Conservation (phyloP, 768 basidiomycete genomes). For the Kwoniella pini region DNA sequence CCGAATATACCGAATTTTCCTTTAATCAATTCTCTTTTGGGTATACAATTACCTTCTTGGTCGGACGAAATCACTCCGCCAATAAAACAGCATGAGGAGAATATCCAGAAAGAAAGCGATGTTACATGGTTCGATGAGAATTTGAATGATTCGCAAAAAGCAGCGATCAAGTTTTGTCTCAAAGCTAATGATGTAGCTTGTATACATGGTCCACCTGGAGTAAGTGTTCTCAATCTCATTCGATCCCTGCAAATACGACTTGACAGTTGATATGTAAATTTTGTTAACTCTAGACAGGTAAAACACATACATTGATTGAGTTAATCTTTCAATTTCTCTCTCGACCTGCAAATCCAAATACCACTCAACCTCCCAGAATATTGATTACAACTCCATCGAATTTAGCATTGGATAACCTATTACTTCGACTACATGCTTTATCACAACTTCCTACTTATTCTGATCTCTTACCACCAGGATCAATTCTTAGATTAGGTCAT, state of each 20-base stretch:
- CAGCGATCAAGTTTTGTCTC: constrained; percentile 80
- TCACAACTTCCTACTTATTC: constrained; percentile 28
- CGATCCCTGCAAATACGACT: too few relatives aligned
- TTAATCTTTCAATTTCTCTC: constrained; percentile 70
- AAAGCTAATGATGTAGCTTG: constrained; percentile 79
- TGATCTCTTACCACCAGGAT: constrained; percentile 48
- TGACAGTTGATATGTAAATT: too few relatives aligned
- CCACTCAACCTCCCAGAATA: constrained; percentile 33
- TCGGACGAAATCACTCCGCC: constrained; percentile 53
- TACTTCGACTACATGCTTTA: constrained; percentile 66
- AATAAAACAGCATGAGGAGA: constrained; percentile 43
- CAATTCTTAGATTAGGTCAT: constrained; percentile 86
- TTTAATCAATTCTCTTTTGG: constrained; percentile 71
- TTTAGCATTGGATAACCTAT: constrained; percentile 83
- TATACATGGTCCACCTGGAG: constrained; percentile 95
- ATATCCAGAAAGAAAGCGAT: not conserved
- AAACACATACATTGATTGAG: constrained; percentile 94
- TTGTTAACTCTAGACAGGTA: constrained; percentile 69
- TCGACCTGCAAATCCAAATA: constrained; percentile 15
- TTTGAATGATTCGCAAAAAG: constrained; percentile 80
- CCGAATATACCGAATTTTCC: constrained; percentile 56
- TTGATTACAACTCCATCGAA: constrained; percentile 56
- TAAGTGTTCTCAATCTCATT: constrained; percentile 22
- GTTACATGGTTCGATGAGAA: constrained; percentile 71
- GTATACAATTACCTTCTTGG: constrained; percentile 56